Base-by-base conservation (phyloP, 345 rosid species). In the Orychophragmus violaceus region DNA sequence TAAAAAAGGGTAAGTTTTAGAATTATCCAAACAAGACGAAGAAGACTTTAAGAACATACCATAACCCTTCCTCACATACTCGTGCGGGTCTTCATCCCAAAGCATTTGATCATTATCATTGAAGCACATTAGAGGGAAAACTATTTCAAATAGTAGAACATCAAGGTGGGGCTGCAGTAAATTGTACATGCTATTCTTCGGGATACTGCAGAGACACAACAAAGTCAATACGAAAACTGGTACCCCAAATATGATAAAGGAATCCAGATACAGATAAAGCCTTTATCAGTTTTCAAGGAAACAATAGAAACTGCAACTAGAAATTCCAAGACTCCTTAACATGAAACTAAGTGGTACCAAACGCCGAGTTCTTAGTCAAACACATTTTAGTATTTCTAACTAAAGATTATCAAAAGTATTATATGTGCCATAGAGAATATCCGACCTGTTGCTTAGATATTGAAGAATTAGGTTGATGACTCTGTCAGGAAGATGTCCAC, bases 41-140 rank as follows among this genome's bases (percentile, higher is more conserved):
- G 63, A 53, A 53, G 52, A 62, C 53, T 64, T 61, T 3, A 11
- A 22, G 27, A 54, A 76, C 98, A 81, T 81, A 95, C 99, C 99
- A 78, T 95, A 95, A 55, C 99, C 99, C 83, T 95, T 95, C 80
- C 99, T 86, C 44, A 95, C 98, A 76, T 95, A 95, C 79, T 95
- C 99, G 61, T 95, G 98, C 1, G 99, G 98, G 66, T 95, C 99
- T 82, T 95, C 99, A 57, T 91, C 99, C 99, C 99, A 95, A 67
- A 95, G 99, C 78, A 86, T 82, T 82, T 95, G 98, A 82, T 95
- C 99, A 80, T 82, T 82, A 78, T 95, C 98, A 82, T 71, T 89
- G 81, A 95, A 95, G 80, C 99, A 95, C 97, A 91, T 87, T 19
- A 95, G 88, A 27, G 99, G 99, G 56, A 91, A 95, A 71, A 95